Evolutionary conservation across 1,284 basidiomycete genomes (phyloP).

Genomic region (Sporisorium graminicola): DNA sequence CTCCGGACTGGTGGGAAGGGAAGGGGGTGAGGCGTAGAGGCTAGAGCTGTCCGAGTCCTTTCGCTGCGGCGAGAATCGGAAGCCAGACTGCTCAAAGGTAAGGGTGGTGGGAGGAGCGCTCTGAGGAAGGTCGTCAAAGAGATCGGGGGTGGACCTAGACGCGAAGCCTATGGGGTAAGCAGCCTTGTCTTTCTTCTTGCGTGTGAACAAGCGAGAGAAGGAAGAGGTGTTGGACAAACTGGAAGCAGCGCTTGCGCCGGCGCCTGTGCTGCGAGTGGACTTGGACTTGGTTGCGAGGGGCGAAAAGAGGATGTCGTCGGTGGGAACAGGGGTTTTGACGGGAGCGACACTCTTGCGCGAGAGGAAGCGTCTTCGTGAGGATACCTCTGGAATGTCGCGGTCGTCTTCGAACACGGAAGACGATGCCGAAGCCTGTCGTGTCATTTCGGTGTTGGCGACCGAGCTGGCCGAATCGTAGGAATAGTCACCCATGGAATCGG

Average conservation of each 20-base stretch:
- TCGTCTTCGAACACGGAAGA: slow-evolving; percentile 56
- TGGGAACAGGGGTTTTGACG: slow-evolving; percentile 7
- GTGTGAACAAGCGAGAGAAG: slow-evolving; percentile 51
- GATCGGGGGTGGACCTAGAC: slow-evolving; percentile 36
- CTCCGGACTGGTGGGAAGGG: slow-evolving; percentile 44
- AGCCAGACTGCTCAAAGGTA: slow-evolving; percentile 51
- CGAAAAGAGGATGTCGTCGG: slow-evolving; percentile 40
- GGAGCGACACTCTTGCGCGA: slow-evolving; percentile 39
- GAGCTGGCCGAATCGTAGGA: slow-evolving; percentile 7
- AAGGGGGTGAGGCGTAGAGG: slow-evolving; percentile 23
- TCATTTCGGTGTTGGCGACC: slow-evolving; percentile 18
- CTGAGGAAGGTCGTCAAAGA: slow-evolving; percentile 39
- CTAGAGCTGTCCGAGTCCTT: slow-evolving; percentile 28
- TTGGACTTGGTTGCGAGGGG: slow-evolving; percentile 26
- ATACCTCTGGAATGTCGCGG: slow-evolving; percentile 27
- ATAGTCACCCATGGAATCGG: slow-evolving; percentile 35
- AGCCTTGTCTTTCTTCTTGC: slow-evolving; percentile 59
- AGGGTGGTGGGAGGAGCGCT: slow-evolving; percentile 58
- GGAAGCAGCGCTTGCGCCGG: slow-evolving; percentile 15
- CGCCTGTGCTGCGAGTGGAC: slow-evolving; percentile 19
- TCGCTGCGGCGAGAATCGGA: slow-evolving; percentile 31
- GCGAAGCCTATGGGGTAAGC: slow-evolving; percentile 24
- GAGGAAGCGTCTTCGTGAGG: slow-evolving; percentile 35
- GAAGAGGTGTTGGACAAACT: slow-evolving; percentile 29
- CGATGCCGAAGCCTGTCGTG: slow-evolving; percentile 39